Conservation (phyloP, 2,329 filamentous ascomycete species). For the Emergomyces orientalis region DNA sequence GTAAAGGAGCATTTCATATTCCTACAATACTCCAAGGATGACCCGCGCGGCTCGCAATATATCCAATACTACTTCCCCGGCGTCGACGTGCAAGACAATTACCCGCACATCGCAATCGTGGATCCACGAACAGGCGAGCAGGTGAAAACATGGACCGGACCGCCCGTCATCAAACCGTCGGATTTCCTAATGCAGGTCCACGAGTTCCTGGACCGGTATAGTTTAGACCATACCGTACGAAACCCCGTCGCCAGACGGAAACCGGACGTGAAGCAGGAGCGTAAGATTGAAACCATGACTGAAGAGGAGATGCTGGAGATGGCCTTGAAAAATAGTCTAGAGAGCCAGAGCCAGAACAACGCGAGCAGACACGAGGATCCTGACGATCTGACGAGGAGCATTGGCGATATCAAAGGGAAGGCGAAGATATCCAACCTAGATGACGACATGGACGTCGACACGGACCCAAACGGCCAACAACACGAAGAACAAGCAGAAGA, state of each 20-base stretch:
- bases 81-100: constrained; percentile 76
- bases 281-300: constrained; percentile 79
- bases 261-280: constrained; percentile 56
- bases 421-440: constrained; percentile 30
- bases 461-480: constrained; percentile 22
- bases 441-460: constrained; percentile 26
- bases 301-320: constrained; percentile 97
- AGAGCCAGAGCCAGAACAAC: constrained; percentile 35
- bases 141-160: constrained; percentile 89
- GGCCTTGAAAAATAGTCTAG: constrained; percentile 81
- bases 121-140: constrained; percentile 94
- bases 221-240: constrained; percentile 74
- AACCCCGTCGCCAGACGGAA: constrained; percentile 82
- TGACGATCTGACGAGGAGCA: constrained; percentile 71
- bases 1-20: constrained; percentile 91
- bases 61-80: constrained; percentile 80
- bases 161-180: constrained; percentile 61
- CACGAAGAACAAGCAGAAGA: constrained; percentile 26
- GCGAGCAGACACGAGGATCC: constrained; percentile 59
- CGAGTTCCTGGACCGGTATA: constrained; percentile 96
- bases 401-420: constrained; percentile 48
- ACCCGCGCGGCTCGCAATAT: constrained; percentile 68
- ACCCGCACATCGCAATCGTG: constrained; percentile 90
- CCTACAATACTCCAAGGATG: constrained; percentile 84
- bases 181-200: constrained; percentile 88